phyloP scores from a whole-genome alignment of 441 rosid genomes.

The Arabidopsis lyrata region DNA sequence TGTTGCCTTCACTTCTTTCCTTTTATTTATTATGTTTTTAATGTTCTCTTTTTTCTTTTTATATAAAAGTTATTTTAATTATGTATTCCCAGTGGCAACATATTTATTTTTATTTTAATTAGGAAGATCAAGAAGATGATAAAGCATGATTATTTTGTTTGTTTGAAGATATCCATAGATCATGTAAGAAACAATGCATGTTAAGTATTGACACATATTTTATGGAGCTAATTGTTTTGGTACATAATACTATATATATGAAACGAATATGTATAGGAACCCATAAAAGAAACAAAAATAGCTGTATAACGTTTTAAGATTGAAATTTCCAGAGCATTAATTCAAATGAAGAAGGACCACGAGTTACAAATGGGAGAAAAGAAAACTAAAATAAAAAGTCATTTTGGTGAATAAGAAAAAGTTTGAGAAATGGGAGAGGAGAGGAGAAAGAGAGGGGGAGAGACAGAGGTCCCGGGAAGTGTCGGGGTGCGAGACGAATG shows the following conservation, averaged over 20 bases:
- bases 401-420: conserved; percentile 27
- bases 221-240: conserved; percentile 8
- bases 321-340: conserved; percentile 23
- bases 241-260: neutral
- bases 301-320: conserved; percentile 26
- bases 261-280: conserved; percentile 13
- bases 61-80: neutral
- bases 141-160: conserved; percentile 12
- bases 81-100: conserved; percentile 25
- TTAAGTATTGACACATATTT: conserved; percentile 24
- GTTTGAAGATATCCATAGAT: conserved; percentile 4
- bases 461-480: conserved; percentile 73
- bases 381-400: conserved; percentile 23
- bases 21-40: neutral
- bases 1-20: conserved; percentile 56
- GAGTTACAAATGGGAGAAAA: conserved; percentile 31
- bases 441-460: conserved; percentile 29
- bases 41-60: neutral
- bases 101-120: neutral
- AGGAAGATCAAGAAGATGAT: conserved; percentile 27
- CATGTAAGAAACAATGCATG: conserved; percentile 13
- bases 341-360: conserved; percentile 42
- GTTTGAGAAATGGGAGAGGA: conserved; percentile 30
- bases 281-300: conserved; percentile 4
- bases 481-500: conserved; percentile 82